Evolutionary conservation across 129 eudicot genomes (phyloP).

Genomic region (Helianthus annuus): DNA sequence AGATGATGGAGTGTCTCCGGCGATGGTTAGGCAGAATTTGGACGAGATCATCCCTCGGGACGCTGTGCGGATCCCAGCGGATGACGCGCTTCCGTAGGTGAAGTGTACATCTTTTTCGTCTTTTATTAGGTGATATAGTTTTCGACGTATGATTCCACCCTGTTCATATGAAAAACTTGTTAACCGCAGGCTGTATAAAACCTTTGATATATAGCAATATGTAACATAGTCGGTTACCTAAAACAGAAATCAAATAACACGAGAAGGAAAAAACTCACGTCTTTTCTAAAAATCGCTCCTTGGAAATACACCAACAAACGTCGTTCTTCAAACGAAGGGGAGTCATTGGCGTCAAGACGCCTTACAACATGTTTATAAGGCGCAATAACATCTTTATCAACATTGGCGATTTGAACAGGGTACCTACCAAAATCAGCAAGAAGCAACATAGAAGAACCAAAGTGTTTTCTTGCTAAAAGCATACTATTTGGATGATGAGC

Average conservation of each 20-base stretch:
- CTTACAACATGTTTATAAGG: slow-evolving; percentile 89
- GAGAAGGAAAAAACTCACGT: slow-evolving; percentile 47
- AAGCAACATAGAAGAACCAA: slow-evolving; percentile 72
- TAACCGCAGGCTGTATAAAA: too few species aligned
- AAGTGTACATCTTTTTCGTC: slow-evolving; percentile 87
- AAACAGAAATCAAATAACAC: not conserved
- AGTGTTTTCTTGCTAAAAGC: slow-evolving; percentile 61
- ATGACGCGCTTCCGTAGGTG: slow-evolving; percentile 47
- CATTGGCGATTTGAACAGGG: slow-evolving; percentile 54
- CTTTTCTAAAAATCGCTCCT: slow-evolving; percentile 87
- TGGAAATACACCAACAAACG: slow-evolving; percentile 72
- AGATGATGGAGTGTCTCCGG: slow-evolving; percentile 98
- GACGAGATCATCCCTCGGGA: slow-evolving; percentile 77
- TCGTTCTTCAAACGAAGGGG: slow-evolving; percentile 59
- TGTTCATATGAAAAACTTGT: slow-evolving; percentile 20
- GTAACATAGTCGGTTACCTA: not conserved
- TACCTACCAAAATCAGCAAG: slow-evolving; percentile 96
- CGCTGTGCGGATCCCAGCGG: slow-evolving; percentile 55
- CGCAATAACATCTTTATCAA: slow-evolving; percentile 79
- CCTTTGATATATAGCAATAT: too few species aligned
- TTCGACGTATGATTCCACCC: slow-evolving; percentile 90
- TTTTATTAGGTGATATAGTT: slow-evolving; percentile 66
- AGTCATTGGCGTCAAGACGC: slow-evolving; percentile 40
- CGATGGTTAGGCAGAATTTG: slow-evolving; percentile 82
- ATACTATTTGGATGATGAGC: slow-evolving; percentile 95